Conservation (phyloP, 192 early-diverging fungal genomes). For the Allomyces arbusculus region DNA sequence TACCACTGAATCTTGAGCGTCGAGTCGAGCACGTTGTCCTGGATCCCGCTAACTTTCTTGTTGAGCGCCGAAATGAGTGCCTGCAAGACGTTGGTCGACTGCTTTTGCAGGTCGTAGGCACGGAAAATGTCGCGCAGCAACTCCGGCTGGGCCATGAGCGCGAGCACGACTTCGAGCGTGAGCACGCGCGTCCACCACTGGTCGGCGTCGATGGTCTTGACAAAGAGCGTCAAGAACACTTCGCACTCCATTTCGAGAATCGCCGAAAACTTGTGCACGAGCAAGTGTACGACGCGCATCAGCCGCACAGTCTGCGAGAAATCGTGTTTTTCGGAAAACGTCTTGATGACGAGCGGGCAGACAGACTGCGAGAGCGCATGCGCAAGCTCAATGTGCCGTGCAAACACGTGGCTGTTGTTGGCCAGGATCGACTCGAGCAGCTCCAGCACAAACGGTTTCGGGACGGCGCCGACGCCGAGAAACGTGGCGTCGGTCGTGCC, state of each 20-base stretch:
- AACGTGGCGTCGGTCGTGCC: slow-evolving; percentile 22
- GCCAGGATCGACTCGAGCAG: slow-evolving; percentile 75
- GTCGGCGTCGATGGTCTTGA: slow-evolving; percentile 58
- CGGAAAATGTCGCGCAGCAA: slow-evolving; percentile 47
- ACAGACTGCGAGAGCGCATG: slow-evolving; percentile 54
- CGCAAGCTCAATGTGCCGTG: slow-evolving; percentile 52
- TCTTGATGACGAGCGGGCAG: slow-evolving; percentile 74
- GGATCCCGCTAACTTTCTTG: too few relatives aligned
- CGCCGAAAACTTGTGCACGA: slow-evolving; percentile 38
- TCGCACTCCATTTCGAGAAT: slow-evolving; percentile 60
- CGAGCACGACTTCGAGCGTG: slow-evolving; percentile 59
- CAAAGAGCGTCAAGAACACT: slow-evolving; percentile 75
- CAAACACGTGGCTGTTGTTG: slow-evolving; percentile 56
- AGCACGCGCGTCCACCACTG: slow-evolving; percentile 60
- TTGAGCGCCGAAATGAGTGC: slow-evolving; percentile 7
- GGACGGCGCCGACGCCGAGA: slow-evolving; percentile 18
- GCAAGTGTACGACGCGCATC: slow-evolving; percentile 54
- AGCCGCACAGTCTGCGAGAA: slow-evolving; percentile 67
- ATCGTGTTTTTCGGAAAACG: slow-evolving; percentile 73
- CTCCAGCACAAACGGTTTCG: slow-evolving; percentile 70
- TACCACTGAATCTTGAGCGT: too few relatives aligned
- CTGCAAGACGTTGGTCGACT: slow-evolving; percentile 52
- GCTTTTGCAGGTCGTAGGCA: slow-evolving; percentile 54
- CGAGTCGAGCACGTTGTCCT: too few relatives aligned
- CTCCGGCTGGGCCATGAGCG: slow-evolving; percentile 32